Base-by-base conservation (phyloP, 2,329 filamentous ascomycete species). In the Alternaria triticina region DNA sequence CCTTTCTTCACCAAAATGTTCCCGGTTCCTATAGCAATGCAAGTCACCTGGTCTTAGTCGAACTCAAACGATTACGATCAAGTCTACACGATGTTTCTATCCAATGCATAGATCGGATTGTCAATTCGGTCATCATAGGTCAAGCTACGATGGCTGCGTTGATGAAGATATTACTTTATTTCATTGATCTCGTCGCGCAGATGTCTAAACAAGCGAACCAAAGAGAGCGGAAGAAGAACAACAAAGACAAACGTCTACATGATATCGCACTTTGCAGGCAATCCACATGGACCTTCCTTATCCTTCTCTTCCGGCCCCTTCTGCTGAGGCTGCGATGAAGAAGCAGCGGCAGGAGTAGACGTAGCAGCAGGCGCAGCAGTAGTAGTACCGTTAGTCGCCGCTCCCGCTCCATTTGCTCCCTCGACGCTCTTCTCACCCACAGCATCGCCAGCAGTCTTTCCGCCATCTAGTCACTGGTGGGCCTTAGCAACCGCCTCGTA, bases 381-480 rank as follows among this genome's bases (percentile, higher is more conserved):
- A 12, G 61, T 45, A 17, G 20, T 36, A 28, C 33, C 55, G 15
- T 55, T 64, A 58, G 50, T 61, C 65, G 72, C 56, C 68, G 71
- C 64, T 2, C n/a, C 45, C 46, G 56, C 33, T 10, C 55, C 67
- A 23, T 64, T 62, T 5, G 51, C 57, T 23, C 45, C 59, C 17
- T 58, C 61, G 6, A 61, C 65, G n/a, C 23, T 47, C 60, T 59
- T 62, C 43, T 49, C 49, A 33, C 50, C 56, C 10, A 15, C 59
- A 28, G 64, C 63, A 30, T 22, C n/a, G 6, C 20, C 49, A 51
- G 49, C 49, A 33, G 30, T 20, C 54, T 57, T 64, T 47, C 66
- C 63, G 58, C 84, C 90, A 91, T 92, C 87, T 84, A 96, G 91
- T 97, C 92, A 97, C 73, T 86, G 86, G 81, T 83, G 86, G 71